Base-by-base conservation (phyloP, 225 moss, liverwort and hornwort species). In the Bryoerythrophyllum caledonicum region DNA sequence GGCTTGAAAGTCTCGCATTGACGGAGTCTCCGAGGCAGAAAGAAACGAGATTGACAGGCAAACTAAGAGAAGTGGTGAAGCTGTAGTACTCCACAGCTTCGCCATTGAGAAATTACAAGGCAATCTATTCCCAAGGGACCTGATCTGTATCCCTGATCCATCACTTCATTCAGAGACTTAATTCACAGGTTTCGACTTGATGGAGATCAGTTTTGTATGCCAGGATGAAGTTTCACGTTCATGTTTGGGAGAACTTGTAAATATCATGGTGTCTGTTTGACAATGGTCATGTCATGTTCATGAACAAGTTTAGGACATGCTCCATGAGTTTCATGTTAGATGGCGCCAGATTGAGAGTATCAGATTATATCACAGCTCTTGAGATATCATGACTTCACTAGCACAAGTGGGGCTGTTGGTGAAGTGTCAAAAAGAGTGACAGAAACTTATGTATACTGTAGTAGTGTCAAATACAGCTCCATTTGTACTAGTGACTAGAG, bases 61-160 rank as follows among this genome's bases (percentile, higher is more conserved):
- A 2, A 71, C 21, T 9, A 74, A 55, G 38, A 73, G 12, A 55
- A 81, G 25, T 49, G 70, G 64, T 19, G 58, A 44, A 38, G 38
- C 38, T 38, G 38, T 38, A 61, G 19, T 27, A 41, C 62, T 76
- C 76, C 69, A 37, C 55, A 12, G 7, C 44, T 52, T 24, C 32
- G 74, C 58, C 86, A 86, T 78, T 55, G 71, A 21, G 62, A 71
- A 30, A 12, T 0, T n/a, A 41, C 37, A 38, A 74, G 20, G 28
- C 7, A 59, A n/a, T 21, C 5, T 28, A 15, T 5, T 20, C 55
- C 16, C 24, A 9, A 9, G 28, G 43, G 34, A 34, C 34, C 6
- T 34, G n/a, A n/a, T n/a, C n/a, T n/a, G n/a, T n/a, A n/a, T n/a
- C n/a, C n/a, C n/a, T 34, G 34, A 34, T 34, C 34, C 34, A 34